Base-by-base conservation (phyloP, 306 rosid species). In the Herpetospermum pedunculosum region DNA sequence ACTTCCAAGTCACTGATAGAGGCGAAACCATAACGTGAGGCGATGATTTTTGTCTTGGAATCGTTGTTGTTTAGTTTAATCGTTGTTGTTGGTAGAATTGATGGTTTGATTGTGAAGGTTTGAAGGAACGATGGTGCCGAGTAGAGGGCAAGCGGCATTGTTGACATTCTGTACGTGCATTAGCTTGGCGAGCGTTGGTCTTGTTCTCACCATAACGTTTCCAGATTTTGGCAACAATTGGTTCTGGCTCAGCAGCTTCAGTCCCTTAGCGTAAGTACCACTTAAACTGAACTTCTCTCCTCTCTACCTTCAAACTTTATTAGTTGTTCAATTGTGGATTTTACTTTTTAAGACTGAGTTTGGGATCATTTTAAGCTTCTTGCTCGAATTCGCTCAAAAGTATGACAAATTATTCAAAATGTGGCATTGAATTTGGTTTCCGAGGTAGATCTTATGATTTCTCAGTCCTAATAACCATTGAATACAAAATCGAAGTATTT, bases 111-210 rank as follows among this genome's bases (percentile, higher is more conserved):
- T 25, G 57, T 84, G 43, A 80, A 93, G 98, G 86, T 94, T 94
- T 81, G 98, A 94, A 86, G 97, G 96, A 62, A 65, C 72, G 84
- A 94, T 91, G 98, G 83, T 84, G 58, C 97, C 96, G 48, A 91
- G 90, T 82, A 82, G 97, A 80, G 94, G 91, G 14, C 92, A 90
- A 76, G 96, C 98, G 26, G 91, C 95, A 63, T 50, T 92, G 46
- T 83, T 92, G 38, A 92, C 95, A 14, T 92, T 92, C 75, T 94
- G 98, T 80, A 92, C 96, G 53, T 88, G 92, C 91, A 90, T 92
- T 79, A 89, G 94, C 80, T 77, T 90, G 57, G 98, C 89, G 41
- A 92, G 98, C 53, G 95, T 88, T 44, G 97, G 96, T 19, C 96
- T 94, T 19, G 97, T 94, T 67, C 97, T 94, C 63, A 94, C 96